These are phyloP conservation scores for Nannochloris sp. DNA, from an alignment of 139 green algal species.

Conservation along the genomic window DNA sequence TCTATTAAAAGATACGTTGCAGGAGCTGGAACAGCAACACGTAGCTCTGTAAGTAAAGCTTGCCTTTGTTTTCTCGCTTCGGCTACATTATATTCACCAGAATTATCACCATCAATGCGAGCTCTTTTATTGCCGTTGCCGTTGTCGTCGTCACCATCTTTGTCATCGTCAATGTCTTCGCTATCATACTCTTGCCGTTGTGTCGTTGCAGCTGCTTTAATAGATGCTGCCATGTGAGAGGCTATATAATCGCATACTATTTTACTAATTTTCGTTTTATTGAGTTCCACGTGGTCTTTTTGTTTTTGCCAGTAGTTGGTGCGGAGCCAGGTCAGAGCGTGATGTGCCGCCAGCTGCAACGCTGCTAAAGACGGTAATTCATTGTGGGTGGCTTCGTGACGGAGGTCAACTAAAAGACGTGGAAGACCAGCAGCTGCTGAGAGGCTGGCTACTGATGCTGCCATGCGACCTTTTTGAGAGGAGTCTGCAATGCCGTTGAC, in stretches of 20 bases:
- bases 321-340: conserved; percentile 60
- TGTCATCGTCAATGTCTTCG: neutral
- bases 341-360: conserved; percentile 45
- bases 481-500: conserved; percentile 79
- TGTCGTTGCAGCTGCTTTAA: neutral
- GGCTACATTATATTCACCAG: neutral
- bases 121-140: too few species aligned
- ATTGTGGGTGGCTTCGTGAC: conserved; percentile 77
- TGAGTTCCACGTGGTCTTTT: conserved; percentile 21
- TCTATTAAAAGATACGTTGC: too few species aligned
- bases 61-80: neutral
- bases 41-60: neutral
- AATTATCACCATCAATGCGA: neutral
- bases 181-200: neutral
- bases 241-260: conserved; percentile 19
- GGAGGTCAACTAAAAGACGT: conserved; percentile 63
- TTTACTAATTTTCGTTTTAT: neutral
- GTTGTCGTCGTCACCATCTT: conserved; percentile 1
- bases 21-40: neutral
- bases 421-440: conserved; percentile 56
- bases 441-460: conserved; percentile 54
- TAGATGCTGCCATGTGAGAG: neutral
- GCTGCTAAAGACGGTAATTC: conserved; percentile 62
- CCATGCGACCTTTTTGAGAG: conserved; percentile 57
- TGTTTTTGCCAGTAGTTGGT: conserved; percentile 64